Evolutionary conservation across 257 asterid species (phyloP).

Genomic region (Sherardia arvensis): DNA sequence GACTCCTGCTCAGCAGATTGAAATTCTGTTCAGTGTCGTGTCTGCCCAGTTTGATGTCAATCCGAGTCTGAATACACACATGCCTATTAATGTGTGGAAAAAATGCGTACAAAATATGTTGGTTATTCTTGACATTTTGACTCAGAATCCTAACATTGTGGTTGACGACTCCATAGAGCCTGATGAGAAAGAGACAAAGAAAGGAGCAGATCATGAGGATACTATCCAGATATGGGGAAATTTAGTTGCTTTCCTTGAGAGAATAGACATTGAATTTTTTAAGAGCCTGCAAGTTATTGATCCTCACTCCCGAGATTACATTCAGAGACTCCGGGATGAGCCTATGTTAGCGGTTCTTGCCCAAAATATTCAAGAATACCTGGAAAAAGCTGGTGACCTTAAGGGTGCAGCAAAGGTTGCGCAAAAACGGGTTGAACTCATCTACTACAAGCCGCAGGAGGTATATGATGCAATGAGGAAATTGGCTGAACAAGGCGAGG

Average conservation of each 20-base stretch:
- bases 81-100: constrained; percentile 97
- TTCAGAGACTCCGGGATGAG: constrained; percentile 87
- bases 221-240: constrained; percentile 91
- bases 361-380: constrained; percentile 77
- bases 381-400: constrained; percentile 49
- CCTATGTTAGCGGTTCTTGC: constrained; percentile 77
- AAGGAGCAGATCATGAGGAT: constrained; percentile 61
- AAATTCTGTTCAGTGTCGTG: constrained; percentile 79
- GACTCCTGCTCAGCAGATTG: constrained; percentile 97
- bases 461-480: constrained; percentile 94
- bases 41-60: constrained; percentile 94
- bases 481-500: constrained; percentile 56
- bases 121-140: constrained; percentile 60
- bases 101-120: constrained; percentile 73
- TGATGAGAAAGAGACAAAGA: constrained; percentile 89
- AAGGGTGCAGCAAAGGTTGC: constrained; percentile 96
- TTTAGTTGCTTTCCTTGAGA: constrained; percentile 82
- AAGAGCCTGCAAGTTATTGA: constrained; percentile 94
- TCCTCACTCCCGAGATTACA: constrained; percentile 92
- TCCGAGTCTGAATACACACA: constrained; percentile 74
- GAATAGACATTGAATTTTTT: constrained; percentile 76
- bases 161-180: constrained; percentile 88
- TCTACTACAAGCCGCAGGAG: constrained; percentile 90
- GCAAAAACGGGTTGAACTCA: constrained; percentile 80
- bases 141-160: constrained; percentile 72